Conservation (phyloP, 805 yeast genomes). For the Metschnikowia noctiluminum region DNA sequence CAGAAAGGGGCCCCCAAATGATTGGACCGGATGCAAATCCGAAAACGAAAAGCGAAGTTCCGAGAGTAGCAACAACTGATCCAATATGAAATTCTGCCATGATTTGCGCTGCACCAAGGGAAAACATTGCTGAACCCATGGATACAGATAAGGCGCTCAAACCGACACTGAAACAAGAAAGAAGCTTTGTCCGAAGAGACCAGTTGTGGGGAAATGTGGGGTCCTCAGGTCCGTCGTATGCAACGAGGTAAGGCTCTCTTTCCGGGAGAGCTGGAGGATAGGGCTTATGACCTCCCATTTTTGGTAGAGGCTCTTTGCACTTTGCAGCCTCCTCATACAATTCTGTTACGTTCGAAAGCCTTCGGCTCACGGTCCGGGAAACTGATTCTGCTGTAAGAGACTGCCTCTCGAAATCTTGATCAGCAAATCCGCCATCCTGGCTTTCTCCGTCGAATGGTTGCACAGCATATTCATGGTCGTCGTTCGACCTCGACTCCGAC, state of each 20-base stretch:
- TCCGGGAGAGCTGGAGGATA: conserved; percentile 63
- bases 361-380: conserved; percentile 14
- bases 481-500: conserved; percentile 6
- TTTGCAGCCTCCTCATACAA: conserved; percentile 26
- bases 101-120: conserved; percentile 54
- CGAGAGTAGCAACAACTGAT: conserved; percentile 65
- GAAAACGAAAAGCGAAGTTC: conserved; percentile 77
- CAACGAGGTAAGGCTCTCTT: conserved; percentile 56
- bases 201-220: conserved; percentile 82
- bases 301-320: conserved; percentile 31
- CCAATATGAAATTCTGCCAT: conserved; percentile 57
- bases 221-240: conserved; percentile 75
- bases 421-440: neutral
- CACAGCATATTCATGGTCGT: conserved; percentile 8
- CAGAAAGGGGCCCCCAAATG: conserved; percentile 87
- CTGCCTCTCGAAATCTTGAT: conserved; percentile 9
- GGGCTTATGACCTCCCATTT: conserved; percentile 65
- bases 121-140: conserved; percentile 82
- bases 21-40: conserved; percentile 95
- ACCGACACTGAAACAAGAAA: conserved; percentile 26
- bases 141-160: conserved; percentile 38
- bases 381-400: conserved; percentile 14
- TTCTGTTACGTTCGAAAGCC: conserved; percentile 27
- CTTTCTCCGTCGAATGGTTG: conserved; percentile 10
- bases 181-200: conserved; percentile 37